Conservation (phyloP, 2,329 filamentous ascomycete genomes). For the Xylariaceae sp. region DNA sequence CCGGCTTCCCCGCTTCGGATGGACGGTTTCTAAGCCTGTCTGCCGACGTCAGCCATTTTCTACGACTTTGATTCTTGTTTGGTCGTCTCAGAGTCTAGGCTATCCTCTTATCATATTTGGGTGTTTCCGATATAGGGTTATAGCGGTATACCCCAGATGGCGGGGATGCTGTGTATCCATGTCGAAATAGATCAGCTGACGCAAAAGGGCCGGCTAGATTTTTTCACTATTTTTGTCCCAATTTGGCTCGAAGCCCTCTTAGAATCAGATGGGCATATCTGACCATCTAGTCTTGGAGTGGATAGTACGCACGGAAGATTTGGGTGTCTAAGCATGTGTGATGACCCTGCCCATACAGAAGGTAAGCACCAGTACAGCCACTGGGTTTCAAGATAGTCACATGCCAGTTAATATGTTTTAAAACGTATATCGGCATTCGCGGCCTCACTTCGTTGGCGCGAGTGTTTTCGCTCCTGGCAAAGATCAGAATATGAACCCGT, state of each 20-base stretch:
- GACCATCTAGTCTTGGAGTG: not conserved
- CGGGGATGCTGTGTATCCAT: conserved; percentile 12
- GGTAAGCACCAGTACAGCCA: conserved; percentile 9
- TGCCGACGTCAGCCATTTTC: conserved; percentile 24
- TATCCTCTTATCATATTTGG: not conserved
- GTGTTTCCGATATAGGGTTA: not conserved
- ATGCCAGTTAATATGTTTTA: conserved; percentile 37
- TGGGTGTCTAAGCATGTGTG: not conserved
- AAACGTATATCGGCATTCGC: conserved; percentile 54
- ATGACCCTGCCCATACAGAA: not conserved
- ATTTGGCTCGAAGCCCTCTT: not conserved
- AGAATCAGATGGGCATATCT: not conserved
- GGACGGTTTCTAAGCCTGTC: conserved; percentile 23
- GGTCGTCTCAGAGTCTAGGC: conserved; percentile 2
- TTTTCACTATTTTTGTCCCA: conserved; percentile 1
- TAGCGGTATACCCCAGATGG: conserved; percentile 14
- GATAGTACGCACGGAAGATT: not conserved
- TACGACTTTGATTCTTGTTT: conserved; percentile 14
- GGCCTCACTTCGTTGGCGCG: conserved; percentile 49
- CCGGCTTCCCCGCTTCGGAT: conserved; percentile 26
- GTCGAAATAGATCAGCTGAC: conserved; percentile 15
- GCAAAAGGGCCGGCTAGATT: conserved; percentile 16
- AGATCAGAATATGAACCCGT: conserved; percentile 51
- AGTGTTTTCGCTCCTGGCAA: conserved; percentile 61
- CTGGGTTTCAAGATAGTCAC: not conserved